Conservation (phyloP, 305 asterid genomes). For the Fraxinus angustifolia region DNA sequence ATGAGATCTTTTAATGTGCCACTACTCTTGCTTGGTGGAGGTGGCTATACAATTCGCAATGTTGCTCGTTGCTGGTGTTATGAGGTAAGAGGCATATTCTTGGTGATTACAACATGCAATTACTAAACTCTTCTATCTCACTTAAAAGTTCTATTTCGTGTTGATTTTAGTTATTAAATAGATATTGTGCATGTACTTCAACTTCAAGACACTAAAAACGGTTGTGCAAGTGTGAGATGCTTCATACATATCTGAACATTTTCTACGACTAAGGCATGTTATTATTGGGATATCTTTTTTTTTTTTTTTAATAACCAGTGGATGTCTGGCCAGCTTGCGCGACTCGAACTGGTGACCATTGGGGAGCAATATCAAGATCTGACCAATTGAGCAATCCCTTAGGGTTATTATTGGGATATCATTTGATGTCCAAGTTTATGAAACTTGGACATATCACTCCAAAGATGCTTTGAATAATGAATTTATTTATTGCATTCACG, state of each 20-base stretch:
- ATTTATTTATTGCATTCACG: neutral
- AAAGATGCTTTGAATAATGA: neutral
- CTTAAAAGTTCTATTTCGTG: neutral
- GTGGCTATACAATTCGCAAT: conserved; percentile 63
- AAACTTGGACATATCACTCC: neutral
- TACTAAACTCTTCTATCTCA: conserved; percentile 8
- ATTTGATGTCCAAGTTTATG: neutral
- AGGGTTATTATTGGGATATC: too few species aligned
- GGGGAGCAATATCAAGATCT: too few species aligned
- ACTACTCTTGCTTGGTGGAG: conserved; percentile 55
- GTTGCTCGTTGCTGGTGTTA: conserved; percentile 73
- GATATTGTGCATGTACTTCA: neutral
- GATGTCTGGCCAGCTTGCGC: too few species aligned
- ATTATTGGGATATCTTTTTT: neutral
- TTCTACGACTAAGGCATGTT: conserved; percentile 2
- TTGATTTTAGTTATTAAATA: conserved; percentile 4
- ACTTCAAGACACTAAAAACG: neutral
- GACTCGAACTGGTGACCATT: too few species aligned
- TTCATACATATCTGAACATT: neutral
- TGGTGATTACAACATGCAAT: neutral
- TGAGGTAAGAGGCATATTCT: conserved; percentile 36
- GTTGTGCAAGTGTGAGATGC: neutral
- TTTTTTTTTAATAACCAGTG: too few species aligned
- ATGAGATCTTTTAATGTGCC: conserved; percentile 65
- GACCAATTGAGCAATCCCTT: too few species aligned